Percentiles rank a stretch among this genome's conserved stretches.
phyloP scores from a whole-genome alignment of 139 green algal genomes.

The Micractinium conductrix region DNA sequence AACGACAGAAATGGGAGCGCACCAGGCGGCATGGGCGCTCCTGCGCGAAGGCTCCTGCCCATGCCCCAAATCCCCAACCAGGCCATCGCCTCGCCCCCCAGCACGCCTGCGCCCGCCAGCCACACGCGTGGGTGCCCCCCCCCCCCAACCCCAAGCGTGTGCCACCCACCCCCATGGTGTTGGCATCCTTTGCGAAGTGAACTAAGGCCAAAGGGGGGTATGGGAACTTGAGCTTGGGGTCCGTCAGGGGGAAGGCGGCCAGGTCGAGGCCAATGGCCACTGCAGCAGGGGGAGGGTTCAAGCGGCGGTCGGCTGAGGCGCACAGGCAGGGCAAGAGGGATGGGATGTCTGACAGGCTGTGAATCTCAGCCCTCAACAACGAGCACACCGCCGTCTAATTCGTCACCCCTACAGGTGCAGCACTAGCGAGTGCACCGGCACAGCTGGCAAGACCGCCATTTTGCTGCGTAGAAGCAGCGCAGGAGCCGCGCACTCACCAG shows the following conservation, averaged over 20 bases:
- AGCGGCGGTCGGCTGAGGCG: too few relatives aligned
- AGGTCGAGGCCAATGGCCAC: slow-evolving; percentile 5
- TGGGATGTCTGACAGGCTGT: not conserved
- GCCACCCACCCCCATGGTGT: not conserved
- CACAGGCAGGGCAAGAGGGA: not conserved
- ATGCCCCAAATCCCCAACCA: too few relatives aligned
- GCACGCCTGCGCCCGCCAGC: too few relatives aligned
- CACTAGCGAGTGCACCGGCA: not conserved
- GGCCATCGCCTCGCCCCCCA: too few relatives aligned
- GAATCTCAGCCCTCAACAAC: not conserved
- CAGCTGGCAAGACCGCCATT: not conserved
- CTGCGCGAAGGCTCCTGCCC: too few relatives aligned
- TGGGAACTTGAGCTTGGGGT: not conserved
- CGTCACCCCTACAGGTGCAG: not conserved
- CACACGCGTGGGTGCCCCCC: not conserved
- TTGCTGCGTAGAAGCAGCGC: not conserved
- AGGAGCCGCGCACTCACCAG: not conserved
- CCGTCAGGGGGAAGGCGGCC: not conserved
- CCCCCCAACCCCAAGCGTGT: not conserved
- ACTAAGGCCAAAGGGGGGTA: slow-evolving; percentile 12
- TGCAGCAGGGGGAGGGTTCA: not conserved
- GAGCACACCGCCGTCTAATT: not conserved
- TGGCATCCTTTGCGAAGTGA: slow-evolving; percentile 6
- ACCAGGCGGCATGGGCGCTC: not conserved
- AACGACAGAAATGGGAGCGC: not conserved